Evolutionary conservation across 2,329 filamentous ascomycete species (phyloP).

Genomic region (Arthrobotrys conoides): DNA sequence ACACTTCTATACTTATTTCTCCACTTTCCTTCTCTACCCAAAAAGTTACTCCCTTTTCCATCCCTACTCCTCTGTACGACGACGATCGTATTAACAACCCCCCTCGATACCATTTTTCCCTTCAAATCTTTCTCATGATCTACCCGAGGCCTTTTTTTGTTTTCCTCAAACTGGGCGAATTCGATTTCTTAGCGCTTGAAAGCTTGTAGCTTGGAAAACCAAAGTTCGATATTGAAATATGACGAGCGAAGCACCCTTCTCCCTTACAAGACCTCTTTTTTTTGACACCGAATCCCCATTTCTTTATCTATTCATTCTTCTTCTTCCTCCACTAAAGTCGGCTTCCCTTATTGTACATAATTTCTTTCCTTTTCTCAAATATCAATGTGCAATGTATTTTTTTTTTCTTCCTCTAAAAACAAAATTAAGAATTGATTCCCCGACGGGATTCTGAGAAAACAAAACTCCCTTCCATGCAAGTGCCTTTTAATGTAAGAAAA

Average conservation of each 20-base stretch:
- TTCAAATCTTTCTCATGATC: background rate
- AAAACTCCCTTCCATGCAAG: slow-evolving; percentile 24
- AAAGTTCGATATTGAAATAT: slow-evolving; percentile 13
- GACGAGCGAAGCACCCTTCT: slow-evolving; percentile 19
- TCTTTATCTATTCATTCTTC: background rate
- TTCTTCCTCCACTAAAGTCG: background rate
- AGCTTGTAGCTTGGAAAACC: background rate
- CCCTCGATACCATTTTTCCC: background rate
- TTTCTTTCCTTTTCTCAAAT: slow-evolving; percentile 12
- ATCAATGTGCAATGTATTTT: slow-evolving; percentile 7
- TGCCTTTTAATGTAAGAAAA: slow-evolving; percentile 11
- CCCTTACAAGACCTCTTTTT: background rate
- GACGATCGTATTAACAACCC: background rate
- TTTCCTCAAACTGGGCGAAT: background rate
- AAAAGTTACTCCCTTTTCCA: slow-evolving; percentile 1
- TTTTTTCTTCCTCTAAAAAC: background rate
- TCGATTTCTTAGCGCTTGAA: slow-evolving; percentile 1
- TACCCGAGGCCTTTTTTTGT: background rate
- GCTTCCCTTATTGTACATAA: slow-evolving; percentile 53
- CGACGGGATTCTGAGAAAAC: background rate
- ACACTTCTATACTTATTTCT: background rate
- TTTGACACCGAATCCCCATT: background rate
- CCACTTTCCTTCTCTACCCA: background rate
- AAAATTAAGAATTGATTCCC: slow-evolving; percentile 4
- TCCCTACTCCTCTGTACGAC: background rate